Conservation (phyloP, 352 stramenopile species). For the Phytophthora boehmeriae region DNA sequence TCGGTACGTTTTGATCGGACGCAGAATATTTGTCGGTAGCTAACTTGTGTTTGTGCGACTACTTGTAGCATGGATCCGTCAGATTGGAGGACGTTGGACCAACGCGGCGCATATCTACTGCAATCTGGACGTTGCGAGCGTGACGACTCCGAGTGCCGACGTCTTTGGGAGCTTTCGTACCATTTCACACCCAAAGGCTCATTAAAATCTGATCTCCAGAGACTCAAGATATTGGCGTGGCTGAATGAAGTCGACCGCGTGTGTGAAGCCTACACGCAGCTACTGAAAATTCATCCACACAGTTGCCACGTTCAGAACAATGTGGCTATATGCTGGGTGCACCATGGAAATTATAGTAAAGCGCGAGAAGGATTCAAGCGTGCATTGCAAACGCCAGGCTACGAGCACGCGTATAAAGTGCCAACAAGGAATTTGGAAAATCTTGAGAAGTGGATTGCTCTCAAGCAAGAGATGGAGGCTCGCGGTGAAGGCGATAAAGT, state of each 20-base stretch:
- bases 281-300: constrained; percentile 18
- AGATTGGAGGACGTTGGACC: constrained; percentile 62
- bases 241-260: constrained; percentile 12
- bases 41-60: constrained; percentile 1
- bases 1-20: constrained; percentile 20
- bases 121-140: constrained; percentile 7
- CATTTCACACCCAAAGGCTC: constrained; percentile 30
- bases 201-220: constrained; percentile 36
- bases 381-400: constrained; percentile 23
- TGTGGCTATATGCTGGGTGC: constrained; percentile 29
- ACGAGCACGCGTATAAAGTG: constrained; percentile 16
- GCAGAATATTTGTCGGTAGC: too few species aligned
- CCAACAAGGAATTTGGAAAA: constrained; percentile 19
- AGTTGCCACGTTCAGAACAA: constrained; percentile 41
- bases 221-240: constrained; percentile 21
- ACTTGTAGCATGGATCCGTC: constrained; percentile 43
- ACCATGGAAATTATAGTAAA: constrained; percentile 11
- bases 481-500: constrained; percentile 14
- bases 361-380: constrained; percentile 25
- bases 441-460: constrained; percentile 13
- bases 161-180: constrained; percentile 29
- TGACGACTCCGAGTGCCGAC: constrained; percentile 16
- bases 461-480: constrained; percentile 8
- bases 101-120: constrained; percentile 18
- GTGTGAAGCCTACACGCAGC: constrained; percentile 30